A percentile compares a stretch with the other conserved stretches of the same genome.
phyloP scores from a whole-genome alignment of 129 eudicot genomes.

The Centaurea solstitialis region DNA sequence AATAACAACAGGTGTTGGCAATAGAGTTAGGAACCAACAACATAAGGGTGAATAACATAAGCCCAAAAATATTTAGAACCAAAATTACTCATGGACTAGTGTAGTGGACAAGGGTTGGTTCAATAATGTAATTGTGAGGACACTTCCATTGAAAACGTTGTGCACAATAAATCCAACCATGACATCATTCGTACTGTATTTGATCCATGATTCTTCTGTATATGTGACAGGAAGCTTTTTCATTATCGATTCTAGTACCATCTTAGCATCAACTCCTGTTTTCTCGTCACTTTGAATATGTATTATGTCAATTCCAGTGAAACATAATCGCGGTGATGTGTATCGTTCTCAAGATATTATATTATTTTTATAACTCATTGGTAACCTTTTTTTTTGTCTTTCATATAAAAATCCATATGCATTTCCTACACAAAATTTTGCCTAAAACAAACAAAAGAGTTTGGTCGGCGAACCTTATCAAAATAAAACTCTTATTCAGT shows the following conservation, averaged over 20 bases:
- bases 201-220: slow-evolving; percentile 46
- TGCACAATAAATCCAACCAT: slow-evolving; percentile 51
- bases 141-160: slow-evolving; percentile 36
- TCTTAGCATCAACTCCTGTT: too few species aligned
- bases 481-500: too few species aligned
- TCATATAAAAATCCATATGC: too few species aligned
- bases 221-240: slow-evolving; percentile 47
- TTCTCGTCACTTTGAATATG: too few species aligned
- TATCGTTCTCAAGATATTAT: too few species aligned
- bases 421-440: too few species aligned
- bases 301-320: too few species aligned
- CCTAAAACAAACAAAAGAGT: too few species aligned
- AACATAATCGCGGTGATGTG: too few species aligned
- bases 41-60: slow-evolving; percentile 53
- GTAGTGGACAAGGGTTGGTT: slow-evolving; percentile 48
- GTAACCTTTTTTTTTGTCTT: too few species aligned
- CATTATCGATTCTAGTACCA: slow-evolving; percentile 47
- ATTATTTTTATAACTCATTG: too few species aligned
- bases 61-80: slow-evolving; percentile 43
- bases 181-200: slow-evolving; percentile 42
- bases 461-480: too few species aligned
- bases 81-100: slow-evolving; percentile 40
- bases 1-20: slow-evolving; percentile 48
- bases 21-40: slow-evolving; percentile 44
- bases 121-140: slow-evolving; percentile 25